Base-by-base conservation (phyloP, 345 rosid species). In the Bruguiera parviflora region DNA sequence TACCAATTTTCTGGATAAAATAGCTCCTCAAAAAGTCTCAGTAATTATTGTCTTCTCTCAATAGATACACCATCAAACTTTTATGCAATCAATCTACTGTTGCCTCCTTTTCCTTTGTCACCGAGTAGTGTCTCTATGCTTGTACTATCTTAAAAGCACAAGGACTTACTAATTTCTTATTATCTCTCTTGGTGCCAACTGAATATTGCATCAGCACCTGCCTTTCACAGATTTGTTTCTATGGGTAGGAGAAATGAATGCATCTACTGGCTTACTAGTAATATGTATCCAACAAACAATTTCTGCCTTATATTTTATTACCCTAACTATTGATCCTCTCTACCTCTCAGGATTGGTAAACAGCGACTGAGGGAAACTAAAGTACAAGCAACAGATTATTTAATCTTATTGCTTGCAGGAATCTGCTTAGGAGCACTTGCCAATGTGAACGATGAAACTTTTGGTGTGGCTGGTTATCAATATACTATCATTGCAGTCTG, bases 401-500 rank as follows among this genome's bases (percentile, higher is more conserved):
- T 95, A 69, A 95, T 95, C 71, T 80, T 95, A 68, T 79, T 95
- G 71, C 96, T 95, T 58, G 99, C 98, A 53, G 99, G 97, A 69
- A 92, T 92, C 66, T 92, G 96, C 85, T 82, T 95, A 80, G 99
- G 99, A 75, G 73, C 91, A 33, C 73, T 95, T 49, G 71, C 81
- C 58, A 83, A 85, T 75, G 77, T 61, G 10, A 84, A 85, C 35
- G 98, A 95, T 66, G 78, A 85, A 75, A 84, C 77, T 65, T 90
- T 95, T 66, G 99, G 98, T 63, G 89, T 85, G 29, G 63, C 80
- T 59, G 90, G 93, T 75, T 95, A 90, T 66, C 82, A 85, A 32
- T 84, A 92, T 51, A 87, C 96, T 43, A 89, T 90, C n/a, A 95
- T 92, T 33, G 99, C 96, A 32, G 94, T 95, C 35, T 95, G 98